Base-by-base conservation (phyloP, 768 basidiomycete genomes). In the Dioszegia aurantiaca region DNA sequence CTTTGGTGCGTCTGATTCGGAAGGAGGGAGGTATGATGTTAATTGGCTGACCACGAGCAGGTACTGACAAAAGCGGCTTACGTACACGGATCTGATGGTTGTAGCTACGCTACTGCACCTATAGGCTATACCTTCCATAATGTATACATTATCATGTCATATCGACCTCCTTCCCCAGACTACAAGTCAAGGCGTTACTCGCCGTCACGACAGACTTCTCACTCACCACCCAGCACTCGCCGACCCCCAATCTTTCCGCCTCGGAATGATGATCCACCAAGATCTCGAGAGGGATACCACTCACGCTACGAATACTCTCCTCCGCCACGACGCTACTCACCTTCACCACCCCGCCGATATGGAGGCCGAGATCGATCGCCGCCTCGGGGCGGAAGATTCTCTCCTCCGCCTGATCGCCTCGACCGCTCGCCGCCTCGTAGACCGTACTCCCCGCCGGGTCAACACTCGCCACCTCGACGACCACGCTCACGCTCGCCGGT, bases 181-280 rank as follows among this genome's bases (percentile, higher is more conserved):
- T 66, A 68, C 43, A 27, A 67, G 16, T 21, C 57, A 10, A 46
- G 68, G 6, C 47, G 63, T n/a, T 72, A 69, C 46, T 72, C 70
- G 1, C 70, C 72, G 10, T 70, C 69, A 1, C 44, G 69, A 56
- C 57, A 64, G 3, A 30, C 61, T 8, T 69, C 67, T 14, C 48
- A 57, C 30, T 54, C 51, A 47, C 61, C 55, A 17, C 16, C 55
- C 9, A 37, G n/a, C n/a, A n/a, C 33, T 33, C 33, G 33, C 43
- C 8, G 43, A 3, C 21, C 23, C 9, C 26, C 43, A 8, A 16
- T 40, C 54, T 28, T 40, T 26, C 19, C 58, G 6, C 42, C 31
- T 4, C 19, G 21, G 17, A 21, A 16, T 10, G 26, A n/a, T 11
- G 39, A 37, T 8, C 36, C 19, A 27, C 37, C n/a, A 23, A 26